Percentiles rank a stretch among this genome's conserved stretches.
Evolutionary conservation across 768 basidiomycete species (phyloP).

Genomic region (Lentinula edodes): DNA sequence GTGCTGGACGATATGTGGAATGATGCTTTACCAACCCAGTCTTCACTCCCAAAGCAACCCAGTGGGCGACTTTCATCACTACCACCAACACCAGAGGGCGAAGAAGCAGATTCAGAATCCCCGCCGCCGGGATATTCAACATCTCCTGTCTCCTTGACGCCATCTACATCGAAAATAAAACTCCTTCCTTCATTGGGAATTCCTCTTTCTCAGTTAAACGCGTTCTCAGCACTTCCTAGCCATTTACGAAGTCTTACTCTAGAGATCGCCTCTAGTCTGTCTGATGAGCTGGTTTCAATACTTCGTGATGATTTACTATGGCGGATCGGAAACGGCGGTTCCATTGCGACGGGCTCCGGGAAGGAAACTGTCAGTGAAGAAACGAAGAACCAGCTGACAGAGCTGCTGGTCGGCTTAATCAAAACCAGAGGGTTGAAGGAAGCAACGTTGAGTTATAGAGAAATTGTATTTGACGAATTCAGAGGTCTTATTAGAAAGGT

Average conservation of each 20-base stretch:
- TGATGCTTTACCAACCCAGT: slow-evolving; percentile 7
- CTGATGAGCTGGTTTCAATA: slow-evolving; percentile 70
- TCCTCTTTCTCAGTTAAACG: slow-evolving; percentile 61
- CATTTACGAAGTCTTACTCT: slow-evolving; percentile 67
- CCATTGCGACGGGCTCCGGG: slow-evolving; percentile 9
- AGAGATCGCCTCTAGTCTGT: slow-evolving; percentile 73
- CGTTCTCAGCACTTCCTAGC: slow-evolving; percentile 70
- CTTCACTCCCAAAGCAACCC: slow-evolving; percentile 3
- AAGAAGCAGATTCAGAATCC: slow-evolving; percentile 10
- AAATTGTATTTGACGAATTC: slow-evolving; percentile 59
- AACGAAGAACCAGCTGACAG: slow-evolving; percentile 60
- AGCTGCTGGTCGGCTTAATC: slow-evolving; percentile 71
- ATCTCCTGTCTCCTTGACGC: slow-evolving; percentile 5
- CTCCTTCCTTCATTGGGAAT: slow-evolving; percentile 27
- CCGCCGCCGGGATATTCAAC: slow-evolving; percentile 10
- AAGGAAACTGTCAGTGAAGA: slow-evolving; percentile 31
- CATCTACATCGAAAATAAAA: slow-evolving; percentile 12
- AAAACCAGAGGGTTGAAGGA: slow-evolving; percentile 69
- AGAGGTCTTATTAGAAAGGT: slow-evolving; percentile 55
- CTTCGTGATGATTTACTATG: slow-evolving; percentile 62
- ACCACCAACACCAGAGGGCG: slow-evolving; percentile 33
- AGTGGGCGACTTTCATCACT: slow-evolving; percentile 22
- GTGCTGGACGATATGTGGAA: slow-evolving; percentile 59
- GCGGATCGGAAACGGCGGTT: slow-evolving; percentile 31
- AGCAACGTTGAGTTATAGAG: slow-evolving; percentile 63